Percentiles rank a stretch among this genome's conserved stretches.
Conservation (phyloP, 192 early-diverging fungal genomes). For the Funneliformis mosseae region DNA sequence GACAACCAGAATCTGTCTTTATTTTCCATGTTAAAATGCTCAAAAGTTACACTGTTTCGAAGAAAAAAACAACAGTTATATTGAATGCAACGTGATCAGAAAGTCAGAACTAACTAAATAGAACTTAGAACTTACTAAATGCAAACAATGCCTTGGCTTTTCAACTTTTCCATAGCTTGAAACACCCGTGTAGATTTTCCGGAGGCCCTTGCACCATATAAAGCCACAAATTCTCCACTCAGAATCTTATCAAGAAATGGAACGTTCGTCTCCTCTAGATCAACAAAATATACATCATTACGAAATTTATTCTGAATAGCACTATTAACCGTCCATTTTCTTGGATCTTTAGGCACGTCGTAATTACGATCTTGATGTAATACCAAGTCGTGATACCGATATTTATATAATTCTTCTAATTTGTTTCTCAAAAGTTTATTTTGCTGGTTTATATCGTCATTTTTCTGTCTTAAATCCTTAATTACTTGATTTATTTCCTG, state of each 20-base stretch:
- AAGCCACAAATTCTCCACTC: conserved; percentile 30
- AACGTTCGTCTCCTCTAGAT: conserved; percentile 20
- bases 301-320: conserved; percentile 28
- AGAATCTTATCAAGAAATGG: conserved; percentile 32
- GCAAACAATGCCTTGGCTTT: conserved; percentile 14
- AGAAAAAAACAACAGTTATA: conserved; percentile 3
- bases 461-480: no score
- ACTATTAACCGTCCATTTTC: conserved; percentile 32
- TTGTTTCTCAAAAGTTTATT: no score
- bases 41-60: conserved; percentile 28
- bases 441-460: no score
- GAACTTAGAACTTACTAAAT: conserved; percentile 32
- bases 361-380: no score
- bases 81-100: not conserved
- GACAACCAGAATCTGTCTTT: conserved; percentile 22
- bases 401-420: no score
- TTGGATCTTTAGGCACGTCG: no score
- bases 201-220: conserved; percentile 33
- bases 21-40: not conserved
- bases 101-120: not conserved
- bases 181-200: conserved; percentile 37
- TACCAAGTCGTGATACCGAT: no score
- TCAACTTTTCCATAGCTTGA: conserved; percentile 27
- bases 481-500: no score
- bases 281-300: conserved; percentile 26